phyloP scores from a whole-genome alignment of 148 eudicot genomes.

The Vaccinium corymbosum region DNA sequence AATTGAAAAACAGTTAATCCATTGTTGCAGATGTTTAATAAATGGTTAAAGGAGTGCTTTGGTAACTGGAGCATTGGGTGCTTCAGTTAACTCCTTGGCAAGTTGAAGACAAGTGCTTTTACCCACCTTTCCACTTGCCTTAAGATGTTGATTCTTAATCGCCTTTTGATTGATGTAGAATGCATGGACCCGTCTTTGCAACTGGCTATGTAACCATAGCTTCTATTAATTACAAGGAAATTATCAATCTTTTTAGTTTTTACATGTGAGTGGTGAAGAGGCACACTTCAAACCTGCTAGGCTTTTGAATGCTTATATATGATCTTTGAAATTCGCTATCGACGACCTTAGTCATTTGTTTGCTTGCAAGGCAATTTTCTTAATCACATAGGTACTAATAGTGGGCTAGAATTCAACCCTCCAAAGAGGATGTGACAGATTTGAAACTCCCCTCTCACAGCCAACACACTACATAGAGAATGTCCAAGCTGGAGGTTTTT shows the following conservation, averaged over 20 bases:
- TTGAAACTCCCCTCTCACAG: neutral
- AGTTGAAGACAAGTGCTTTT: neutral
- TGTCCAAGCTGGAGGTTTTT: neutral
- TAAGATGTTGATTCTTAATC: neutral
- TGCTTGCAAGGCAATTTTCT: neutral
- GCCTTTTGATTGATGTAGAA: neutral
- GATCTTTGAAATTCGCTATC: neutral
- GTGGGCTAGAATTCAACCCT: neutral
- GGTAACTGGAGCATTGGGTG: neutral
- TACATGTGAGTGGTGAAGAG: neutral
- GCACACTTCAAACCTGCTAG: neutral
- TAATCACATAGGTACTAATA: neutral
- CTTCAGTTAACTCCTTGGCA: neutral
- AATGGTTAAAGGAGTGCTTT: conserved; percentile 4
- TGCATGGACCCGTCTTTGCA: neutral
- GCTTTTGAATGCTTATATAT: neutral
- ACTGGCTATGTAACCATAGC: neutral
- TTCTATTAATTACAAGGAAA: neutral
- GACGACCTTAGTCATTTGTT: neutral
- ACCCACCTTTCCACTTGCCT: neutral
- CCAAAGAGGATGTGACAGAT: neutral
- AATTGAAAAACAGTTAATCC: conserved; percentile 4
- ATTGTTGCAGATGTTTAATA: neutral
- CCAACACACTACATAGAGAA: neutral
- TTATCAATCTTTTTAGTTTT: neutral